A percentile compares a stretch with the other conserved stretches of the same genome.
These are phyloP conservation scores for Candida caryicola DNA, from an alignment of 805 yeast genomes.

Conservation along the genomic window DNA sequence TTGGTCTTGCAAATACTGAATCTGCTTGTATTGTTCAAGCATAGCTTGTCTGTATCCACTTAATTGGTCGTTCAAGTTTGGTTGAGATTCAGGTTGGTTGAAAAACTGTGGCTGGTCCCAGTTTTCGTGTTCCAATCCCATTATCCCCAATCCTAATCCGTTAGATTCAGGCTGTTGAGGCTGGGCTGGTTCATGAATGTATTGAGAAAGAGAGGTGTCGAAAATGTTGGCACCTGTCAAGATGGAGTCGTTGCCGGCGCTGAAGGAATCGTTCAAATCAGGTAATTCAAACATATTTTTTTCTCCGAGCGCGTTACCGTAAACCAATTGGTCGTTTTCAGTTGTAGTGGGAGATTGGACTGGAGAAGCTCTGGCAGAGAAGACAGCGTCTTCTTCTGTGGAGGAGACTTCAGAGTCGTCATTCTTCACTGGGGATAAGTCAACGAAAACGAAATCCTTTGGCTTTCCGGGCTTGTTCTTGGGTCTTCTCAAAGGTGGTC, in stretches of 20 bases:
- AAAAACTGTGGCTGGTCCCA: slow-evolving; percentile 14
- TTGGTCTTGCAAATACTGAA: slow-evolving; percentile 21
- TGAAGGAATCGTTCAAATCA: slow-evolving; percentile 16
- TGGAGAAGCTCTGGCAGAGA: slow-evolving; percentile 7
- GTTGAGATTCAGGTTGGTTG: slow-evolving; percentile 2
- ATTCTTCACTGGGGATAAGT: slow-evolving; percentile 37
- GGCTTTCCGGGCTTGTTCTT: slow-evolving; percentile 45
- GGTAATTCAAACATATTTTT: slow-evolving; percentile 12
- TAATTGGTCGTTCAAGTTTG: slow-evolving; percentile 10
- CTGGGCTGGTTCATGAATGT: slow-evolving; percentile 11
- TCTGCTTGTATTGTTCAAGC: slow-evolving; percentile 23
- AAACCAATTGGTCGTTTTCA: background rate
- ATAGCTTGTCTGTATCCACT: slow-evolving; percentile 19
- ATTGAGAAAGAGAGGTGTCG: slow-evolving; percentile 8
- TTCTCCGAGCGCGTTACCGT: slow-evolving; percentile 3
- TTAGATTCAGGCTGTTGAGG: slow-evolving; percentile 2
- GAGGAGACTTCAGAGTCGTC: slow-evolving; percentile 8
- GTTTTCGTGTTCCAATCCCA: slow-evolving; percentile 18
- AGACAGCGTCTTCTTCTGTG: slow-evolving; percentile 3
- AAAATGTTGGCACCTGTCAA: slow-evolving; percentile 11
- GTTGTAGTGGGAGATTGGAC: slow-evolving; percentile 4
- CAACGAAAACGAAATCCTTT: slow-evolving; percentile 45
- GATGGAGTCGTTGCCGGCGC: slow-evolving; percentile 18
- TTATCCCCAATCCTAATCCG: slow-evolving; percentile 27
- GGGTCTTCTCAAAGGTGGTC: slow-evolving; percentile 43